Base-by-base conservation (phyloP, 2,329 filamentous ascomycete genomes). In the Metarhizium anisopliae region DNA sequence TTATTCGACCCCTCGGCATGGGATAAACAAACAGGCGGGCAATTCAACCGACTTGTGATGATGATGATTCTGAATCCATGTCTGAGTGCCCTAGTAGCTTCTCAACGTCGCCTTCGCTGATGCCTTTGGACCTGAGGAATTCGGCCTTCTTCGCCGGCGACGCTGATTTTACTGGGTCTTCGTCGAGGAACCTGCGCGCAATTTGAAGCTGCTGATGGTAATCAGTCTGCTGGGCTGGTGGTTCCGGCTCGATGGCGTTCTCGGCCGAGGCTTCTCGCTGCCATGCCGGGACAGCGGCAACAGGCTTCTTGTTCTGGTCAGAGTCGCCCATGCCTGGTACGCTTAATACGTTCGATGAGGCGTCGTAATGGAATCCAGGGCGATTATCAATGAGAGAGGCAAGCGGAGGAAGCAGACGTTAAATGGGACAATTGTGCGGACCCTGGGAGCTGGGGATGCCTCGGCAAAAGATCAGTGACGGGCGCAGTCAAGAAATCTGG, bases 71-170 rank as follows among this genome's bases (percentile, higher is more conserved):
- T 2, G 59, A 45, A 32, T 52, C 49, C 29, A 57, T 54, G 20
- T 64, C 61, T 18, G 51, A 13, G n/a, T 70, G 65, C 3, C 60
- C 66, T 16, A 96, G 72, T 7, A 95, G 74, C 52, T 75, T 74
- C 61, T 89, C 75, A 58, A 95, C 89, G 59, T 93, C 84, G 36
- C 79, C 76, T 4, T 80, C 73, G 3, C 72, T 73, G 7, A 96
- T 74, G 3, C 89, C 89, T 68, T 96, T 96, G 52, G 82, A 82
- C 64, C 85, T 79, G 1, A 96, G 74, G 62, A 96, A 96, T 7
- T 81, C 80, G 20, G 81, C 75, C 73, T 95, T 95, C 70, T 84
- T 85, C 55, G 89, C 86, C 49, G 78, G 77, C 0, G 86, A 77
- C 38, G 86, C 83, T 69, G 86, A 74, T 57, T 80, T 83, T 56